Evolutionary conservation across 2,329 filamentous ascomycete species (phyloP).

Genomic region (Pyrenochaeta sp.): DNA sequence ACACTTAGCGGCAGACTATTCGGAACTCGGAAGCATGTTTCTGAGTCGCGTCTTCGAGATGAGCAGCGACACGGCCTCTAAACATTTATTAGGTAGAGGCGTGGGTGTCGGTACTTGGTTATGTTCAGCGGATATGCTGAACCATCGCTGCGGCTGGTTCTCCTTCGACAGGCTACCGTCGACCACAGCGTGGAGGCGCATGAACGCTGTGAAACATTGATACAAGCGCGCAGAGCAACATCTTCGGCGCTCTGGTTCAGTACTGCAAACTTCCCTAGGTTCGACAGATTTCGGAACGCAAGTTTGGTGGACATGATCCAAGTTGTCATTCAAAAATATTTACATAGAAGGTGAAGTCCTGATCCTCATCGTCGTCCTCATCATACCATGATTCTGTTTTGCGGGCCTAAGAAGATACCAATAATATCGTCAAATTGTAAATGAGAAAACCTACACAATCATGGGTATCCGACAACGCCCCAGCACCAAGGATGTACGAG

Average conservation of each 20-base stretch:
- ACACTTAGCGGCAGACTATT: slow-evolving; percentile 1
- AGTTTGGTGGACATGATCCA: slow-evolving; percentile 9
- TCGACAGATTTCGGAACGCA: neutral
- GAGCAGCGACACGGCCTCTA: neutral
- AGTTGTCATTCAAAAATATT: slow-evolving; percentile 23
- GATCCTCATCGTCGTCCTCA: slow-evolving; percentile 9
- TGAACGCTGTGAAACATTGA: slow-evolving; percentile 3
- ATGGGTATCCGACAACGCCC: slow-evolving; percentile 41
- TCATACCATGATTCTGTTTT: slow-evolving; percentile 16
- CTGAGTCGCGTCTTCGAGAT: neutral
- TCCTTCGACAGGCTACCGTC: neutral
- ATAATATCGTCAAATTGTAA: slow-evolving; percentile 19
- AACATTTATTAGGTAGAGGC: neutral
- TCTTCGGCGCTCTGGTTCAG: no score
- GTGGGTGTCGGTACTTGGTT: neutral
- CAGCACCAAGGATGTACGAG: slow-evolving; percentile 19
- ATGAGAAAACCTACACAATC: slow-evolving; percentile 22
- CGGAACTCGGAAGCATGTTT: neutral
- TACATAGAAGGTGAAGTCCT: slow-evolving; percentile 20
- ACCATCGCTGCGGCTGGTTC: neutral
- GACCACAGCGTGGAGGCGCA: slow-evolving; percentile 7
- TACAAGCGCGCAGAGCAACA: neutral
- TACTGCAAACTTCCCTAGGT: no score
- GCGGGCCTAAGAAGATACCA: slow-evolving; percentile 7
- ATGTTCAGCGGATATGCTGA: neutral